Conservation (phyloP, 1,284 basidiomycete species). For the Phlebopus sp. region DNA sequence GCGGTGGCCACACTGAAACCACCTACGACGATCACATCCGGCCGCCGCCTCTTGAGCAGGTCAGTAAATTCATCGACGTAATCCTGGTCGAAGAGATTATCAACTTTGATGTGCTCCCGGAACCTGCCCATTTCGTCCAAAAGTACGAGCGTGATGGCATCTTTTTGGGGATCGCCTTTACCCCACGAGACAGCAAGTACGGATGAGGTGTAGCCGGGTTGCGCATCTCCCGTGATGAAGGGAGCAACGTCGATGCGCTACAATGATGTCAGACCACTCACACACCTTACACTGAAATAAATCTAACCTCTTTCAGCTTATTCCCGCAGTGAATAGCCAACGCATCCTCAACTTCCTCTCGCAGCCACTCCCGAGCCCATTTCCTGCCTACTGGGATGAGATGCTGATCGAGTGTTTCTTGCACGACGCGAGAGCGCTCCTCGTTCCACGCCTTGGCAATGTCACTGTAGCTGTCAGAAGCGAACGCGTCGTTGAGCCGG, state of each 20-base stretch:
- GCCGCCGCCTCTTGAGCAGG: slow-evolving; percentile 77
- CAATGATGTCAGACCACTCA: slow-evolving; percentile 16
- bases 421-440: slow-evolving; percentile 76
- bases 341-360: slow-evolving; percentile 88
- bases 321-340: slow-evolving; percentile 68
- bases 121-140: slow-evolving; percentile 87
- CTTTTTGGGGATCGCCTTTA: slow-evolving; percentile 88
- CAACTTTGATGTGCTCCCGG: slow-evolving; percentile 85
- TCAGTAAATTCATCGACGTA: slow-evolving; percentile 75
- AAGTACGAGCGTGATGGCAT: slow-evolving; percentile 84
- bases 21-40: slow-evolving; percentile 87
- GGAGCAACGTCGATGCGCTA: slow-evolving; percentile 77
- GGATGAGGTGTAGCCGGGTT: slow-evolving; percentile 71
- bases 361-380: slow-evolving; percentile 88
- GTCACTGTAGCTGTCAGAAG: slow-evolving; percentile 84
- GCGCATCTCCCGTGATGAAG: slow-evolving; percentile 60
- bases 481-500: slow-evolving; percentile 77
- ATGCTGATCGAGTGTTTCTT: slow-evolving; percentile 76
- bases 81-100: slow-evolving; percentile 77
- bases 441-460: slow-evolving; percentile 92
- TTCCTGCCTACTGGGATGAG: slow-evolving; percentile 80
- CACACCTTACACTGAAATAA: slow-evolving; percentile 4
- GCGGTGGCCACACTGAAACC: slow-evolving; percentile 85
- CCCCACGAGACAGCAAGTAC: slow-evolving; percentile 95
- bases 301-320: slow-evolving; percentile 68